Evolutionary conservation across 2,329 filamentous ascomycete species (phyloP).

Genomic region (Zasmidium angulare): DNA sequence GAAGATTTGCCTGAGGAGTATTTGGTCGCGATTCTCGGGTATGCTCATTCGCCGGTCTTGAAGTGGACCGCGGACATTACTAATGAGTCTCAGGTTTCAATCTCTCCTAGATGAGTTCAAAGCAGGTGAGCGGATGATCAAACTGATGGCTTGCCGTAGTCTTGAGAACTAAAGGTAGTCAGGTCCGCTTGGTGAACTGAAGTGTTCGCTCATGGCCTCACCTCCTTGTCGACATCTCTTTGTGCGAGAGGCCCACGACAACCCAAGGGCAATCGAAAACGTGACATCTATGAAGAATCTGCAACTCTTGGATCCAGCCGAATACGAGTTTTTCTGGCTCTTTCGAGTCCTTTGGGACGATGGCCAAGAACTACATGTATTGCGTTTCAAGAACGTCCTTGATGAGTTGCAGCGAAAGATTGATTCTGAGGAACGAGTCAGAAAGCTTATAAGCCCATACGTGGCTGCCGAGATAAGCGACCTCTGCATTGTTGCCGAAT

Average conservation of each 20-base stretch:
- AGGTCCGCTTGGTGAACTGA: conserved; percentile 24
- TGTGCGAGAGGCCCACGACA: background rate
- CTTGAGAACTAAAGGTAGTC: conserved; percentile 35
- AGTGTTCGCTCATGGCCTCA: conserved; percentile 2
- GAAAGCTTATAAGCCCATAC: conserved; percentile 8
- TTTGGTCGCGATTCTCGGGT: conserved; percentile 39
- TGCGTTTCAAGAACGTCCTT: conserved; percentile 38
- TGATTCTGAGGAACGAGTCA: conserved; percentile 13
- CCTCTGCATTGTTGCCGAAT: conserved; percentile 48
- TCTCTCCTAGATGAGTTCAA: conserved; percentile 31
- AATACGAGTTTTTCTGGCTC: conserved; percentile 2
- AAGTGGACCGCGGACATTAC: background rate
- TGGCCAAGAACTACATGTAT: conserved; percentile 14
- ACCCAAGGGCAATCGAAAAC: background rate
- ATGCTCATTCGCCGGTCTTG: background rate
- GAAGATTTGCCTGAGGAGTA: conserved; percentile 42
- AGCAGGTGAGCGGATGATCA: no score
- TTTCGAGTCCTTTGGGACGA: conserved; percentile 32
- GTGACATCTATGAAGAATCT: background rate
- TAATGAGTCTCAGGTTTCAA: background rate
- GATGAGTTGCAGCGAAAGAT: conserved; percentile 53
- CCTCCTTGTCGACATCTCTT: conserved; percentile 6
- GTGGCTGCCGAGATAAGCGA: conserved; percentile 40
- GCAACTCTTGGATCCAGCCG: background rate
- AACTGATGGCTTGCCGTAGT: no score